Base-by-base conservation (phyloP, 1,139 yeast genomes). In the Diutina rugosa region DNA sequence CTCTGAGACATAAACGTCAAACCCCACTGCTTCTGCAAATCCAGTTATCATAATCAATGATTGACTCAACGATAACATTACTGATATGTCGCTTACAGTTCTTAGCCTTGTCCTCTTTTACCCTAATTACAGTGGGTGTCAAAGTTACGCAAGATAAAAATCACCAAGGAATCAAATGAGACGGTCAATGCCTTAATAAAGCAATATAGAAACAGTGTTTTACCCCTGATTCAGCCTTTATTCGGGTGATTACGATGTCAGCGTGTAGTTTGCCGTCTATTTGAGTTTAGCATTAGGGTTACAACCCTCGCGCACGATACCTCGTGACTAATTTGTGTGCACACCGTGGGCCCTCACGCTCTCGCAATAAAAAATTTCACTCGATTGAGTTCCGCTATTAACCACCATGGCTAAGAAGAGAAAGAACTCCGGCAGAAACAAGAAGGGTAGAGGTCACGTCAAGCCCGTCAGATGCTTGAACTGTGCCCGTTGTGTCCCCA, bases 371-470 rank as follows among this genome's bases (percentile, higher is more conserved):
- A 56, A 56, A 18, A 18, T 21, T 18, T 21, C 28, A 21, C 47
- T 21, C 47, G 41, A 9, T 35, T 35, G 41, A 35, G 41, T 35
- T 35, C 41, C 41, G 41, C 41, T 16, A 47, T 47, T 26, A 29
- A 58, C 59, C 80, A 83, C 80, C 72, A 93, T 93, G 99, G 97
- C 99, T 81, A 93, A 93, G 90, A 93, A 93, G 98, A 93, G 99
- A 90, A 90, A 98, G 81, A 90, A 97, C 95, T 90, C 90, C 97
- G 99, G 99, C 86, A 93, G 99, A 87, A 93, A 95, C 95, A 93
- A 93, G 96, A 90, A 90, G 85, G 99, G 99, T 78, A 93, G 99
- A 89, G 99, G 99, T 77, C 99, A 93, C 96, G 97, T 89, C 80
- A 49, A 88, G 82, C 96, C 97, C 77, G 97, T 93, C 76, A 91